Evolutionary conservation across 768 basidiomycete species (phyloP), one percentile per base, ranked within the genome.

Genomic region (Aureoboletus auriporus): DNA sequence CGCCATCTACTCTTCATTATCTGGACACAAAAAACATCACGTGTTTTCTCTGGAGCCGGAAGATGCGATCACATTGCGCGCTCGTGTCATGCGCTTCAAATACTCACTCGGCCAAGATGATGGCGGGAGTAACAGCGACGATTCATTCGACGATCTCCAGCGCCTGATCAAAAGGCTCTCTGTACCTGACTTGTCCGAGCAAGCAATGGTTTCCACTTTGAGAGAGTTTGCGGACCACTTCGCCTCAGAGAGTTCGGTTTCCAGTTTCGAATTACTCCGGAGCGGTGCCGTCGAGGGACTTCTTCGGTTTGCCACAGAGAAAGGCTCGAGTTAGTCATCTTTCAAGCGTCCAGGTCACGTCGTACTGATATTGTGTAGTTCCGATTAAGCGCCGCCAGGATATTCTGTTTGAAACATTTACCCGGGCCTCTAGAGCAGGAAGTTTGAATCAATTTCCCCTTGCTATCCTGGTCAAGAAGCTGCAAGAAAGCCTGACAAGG

Each of bases 231-330:
- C 89, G 2, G 78, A 78, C 30, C 75, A 93, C 36, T 94, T 99
- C 62, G 71, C 84, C 2, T 83, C 83, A 11, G 79, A 85, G 26
- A 79, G 78, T 5, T 86, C 92, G 8, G 82, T 98, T 5, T 97
- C 93, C 2, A 96, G 93, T 67, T 99, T 98, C 55, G 96, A 99
- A 70, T 69, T 98, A 40, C 71, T 97, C 48, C 89, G 97, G 63
- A 95, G 92, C 60, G 96, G 95, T 3, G 79, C 96, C 5, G 87
- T 97, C 2, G 93, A 94, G 56, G 85, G 84, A 11, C 64, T 98
- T 46, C 74, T 98, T 45, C 80, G 79, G 46, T 92, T 92, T 66
- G 82, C 91, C 5, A 88, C 86, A 4, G 83, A 86, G 51, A 80
- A 84, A 57, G 52, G 79, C 66, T 30, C 7, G 56, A 47, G 57